Evolutionary conservation across 2,329 filamentous ascomycete genomes (phyloP), one percentile per base, ranked within the genome.

Genomic region (Dactylellina leptospora): DNA sequence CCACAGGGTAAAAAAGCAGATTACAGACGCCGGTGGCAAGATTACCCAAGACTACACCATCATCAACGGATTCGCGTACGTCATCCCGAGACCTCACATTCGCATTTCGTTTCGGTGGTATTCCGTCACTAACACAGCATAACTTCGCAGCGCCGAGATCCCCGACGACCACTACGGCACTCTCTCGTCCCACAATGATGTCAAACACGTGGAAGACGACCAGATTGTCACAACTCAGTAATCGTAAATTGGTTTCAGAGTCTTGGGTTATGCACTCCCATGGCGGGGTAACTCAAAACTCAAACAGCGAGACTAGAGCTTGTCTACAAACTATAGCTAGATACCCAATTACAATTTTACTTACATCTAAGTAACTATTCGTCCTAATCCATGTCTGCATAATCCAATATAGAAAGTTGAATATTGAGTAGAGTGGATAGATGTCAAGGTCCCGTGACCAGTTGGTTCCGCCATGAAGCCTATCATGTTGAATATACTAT

Each of bases 41-140:
- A 95, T 97, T 82, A 86, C 82, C 61, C 88, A 95, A 77, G 90
- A 95, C 80, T 96, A 91, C 84, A 88, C 82, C 73, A 82, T 96
- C 77, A 92, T 96, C 85, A 96, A 93, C 83, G 93, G 90, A 68
- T 97, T 97, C 83, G 88, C 90, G 93, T 97, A 87, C 76, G 90
- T 84, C 48, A 30, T 23, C n/a, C n/a, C n/a, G n/a, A n/a, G n/a
- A n/a, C n/a, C n/a, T n/a, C n/a, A n/a, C n/a, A n/a, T n/a, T n/a
- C n/a, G n/a, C n/a, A n/a, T n/a, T n/a, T n/a, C n/a, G n/a, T n/a
- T n/a, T n/a, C n/a, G n/a, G n/a, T n/a, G n/a, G n/a, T n/a, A n/a
- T n/a, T n/a, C n/a, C n/a, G n/a, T n/a, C n/a, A n/a, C n/a, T n/a
- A n/a, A n/a, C n/a, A n/a, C n/a, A n/a, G n/a, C n/a, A n/a, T n/a